Evolutionary conservation across 495 filamentous ascomycete species (phyloP).

Genomic region (Hypomontagnella monticulosa): DNA sequence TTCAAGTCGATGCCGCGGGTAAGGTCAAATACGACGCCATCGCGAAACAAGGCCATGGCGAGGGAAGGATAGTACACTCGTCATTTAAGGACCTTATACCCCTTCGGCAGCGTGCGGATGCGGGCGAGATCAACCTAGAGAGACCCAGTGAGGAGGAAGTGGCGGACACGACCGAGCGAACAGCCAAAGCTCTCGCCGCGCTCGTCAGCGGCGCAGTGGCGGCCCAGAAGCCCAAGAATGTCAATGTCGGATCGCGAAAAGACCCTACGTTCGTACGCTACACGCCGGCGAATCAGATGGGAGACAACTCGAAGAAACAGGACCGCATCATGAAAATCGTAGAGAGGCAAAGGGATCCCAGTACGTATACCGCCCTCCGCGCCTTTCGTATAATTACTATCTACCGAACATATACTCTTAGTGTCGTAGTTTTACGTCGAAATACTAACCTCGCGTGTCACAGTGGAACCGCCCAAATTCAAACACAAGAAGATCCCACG

Average conservation of each 20-base stretch:
- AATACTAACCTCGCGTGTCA: slow-evolving; percentile 20
- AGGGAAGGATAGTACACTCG: slow-evolving; percentile 86
- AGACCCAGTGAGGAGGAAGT: slow-evolving; percentile 88
- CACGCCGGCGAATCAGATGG: slow-evolving; percentile 97
- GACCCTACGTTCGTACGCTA: slow-evolving; percentile 96
- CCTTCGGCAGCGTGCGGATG: slow-evolving; percentile 90
- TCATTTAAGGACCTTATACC: slow-evolving; percentile 98
- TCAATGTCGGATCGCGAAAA: slow-evolving; percentile 76
- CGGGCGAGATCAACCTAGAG: slow-evolving; percentile 90
- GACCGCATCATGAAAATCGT: slow-evolving; percentile 99
- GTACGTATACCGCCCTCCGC: slow-evolving; percentile 30
- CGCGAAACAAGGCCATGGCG: slow-evolving; percentile 86
- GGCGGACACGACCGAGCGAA: slow-evolving; percentile 81
- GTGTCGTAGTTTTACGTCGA: neutral
- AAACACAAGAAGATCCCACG: slow-evolving; percentile 98
- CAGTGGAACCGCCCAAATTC: slow-evolving; percentile 94
- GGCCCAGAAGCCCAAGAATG: slow-evolving; percentile 94
- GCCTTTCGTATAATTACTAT: neutral
- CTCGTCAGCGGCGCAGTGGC: slow-evolving; percentile 87
- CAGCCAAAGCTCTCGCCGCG: slow-evolving; percentile 80
- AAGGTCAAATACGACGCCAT: slow-evolving; percentile 98
- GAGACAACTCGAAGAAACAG: slow-evolving; percentile 84
- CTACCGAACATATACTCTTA: neutral
- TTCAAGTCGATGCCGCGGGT: slow-evolving; percentile 90
- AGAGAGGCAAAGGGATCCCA: slow-evolving; percentile 91